A percentile compares a stretch with the other conserved stretches of the same genome.
Conservation (phyloP, 2,329 filamentous ascomycete genomes). For the Coniochaeta sp. region DNA sequence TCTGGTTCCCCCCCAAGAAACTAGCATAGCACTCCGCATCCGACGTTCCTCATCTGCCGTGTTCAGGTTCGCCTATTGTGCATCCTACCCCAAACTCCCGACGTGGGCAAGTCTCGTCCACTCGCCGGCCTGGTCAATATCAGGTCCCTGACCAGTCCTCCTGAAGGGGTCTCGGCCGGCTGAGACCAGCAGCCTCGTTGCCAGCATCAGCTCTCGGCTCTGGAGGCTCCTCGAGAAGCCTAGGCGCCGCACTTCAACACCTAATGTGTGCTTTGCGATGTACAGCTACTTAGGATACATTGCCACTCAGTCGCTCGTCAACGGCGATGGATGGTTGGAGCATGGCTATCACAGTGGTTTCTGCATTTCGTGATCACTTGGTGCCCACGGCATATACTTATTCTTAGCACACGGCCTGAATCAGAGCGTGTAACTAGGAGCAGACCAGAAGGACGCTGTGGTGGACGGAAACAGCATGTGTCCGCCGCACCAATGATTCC, state of each 20-base stretch:
- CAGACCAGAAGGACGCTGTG: neutral
- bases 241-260: neutral
- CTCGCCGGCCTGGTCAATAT: neutral
- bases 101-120: constrained; percentile 2
- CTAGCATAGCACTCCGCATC: neutral
- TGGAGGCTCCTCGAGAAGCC: neutral
- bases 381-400: neutral
- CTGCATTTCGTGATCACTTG: neutral
- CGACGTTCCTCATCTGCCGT: neutral
- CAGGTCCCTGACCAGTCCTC: neutral
- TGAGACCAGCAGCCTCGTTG: neutral
- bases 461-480: neutral
- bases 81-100: neutral
- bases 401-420: neutral
- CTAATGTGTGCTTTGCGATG: neutral
- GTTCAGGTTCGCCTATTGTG: neutral
- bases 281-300: neutral
- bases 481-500: neutral
- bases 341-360: neutral
- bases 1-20: neutral
- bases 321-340: neutral
- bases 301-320: neutral
- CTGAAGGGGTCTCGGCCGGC: neutral
- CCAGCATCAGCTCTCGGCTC: neutral
- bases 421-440: neutral